A percentile compares a stretch with the other conserved stretches of the same genome.
phyloP scores from a whole-genome alignment of 306 rosid genomes.

The Malus asiatica region DNA sequence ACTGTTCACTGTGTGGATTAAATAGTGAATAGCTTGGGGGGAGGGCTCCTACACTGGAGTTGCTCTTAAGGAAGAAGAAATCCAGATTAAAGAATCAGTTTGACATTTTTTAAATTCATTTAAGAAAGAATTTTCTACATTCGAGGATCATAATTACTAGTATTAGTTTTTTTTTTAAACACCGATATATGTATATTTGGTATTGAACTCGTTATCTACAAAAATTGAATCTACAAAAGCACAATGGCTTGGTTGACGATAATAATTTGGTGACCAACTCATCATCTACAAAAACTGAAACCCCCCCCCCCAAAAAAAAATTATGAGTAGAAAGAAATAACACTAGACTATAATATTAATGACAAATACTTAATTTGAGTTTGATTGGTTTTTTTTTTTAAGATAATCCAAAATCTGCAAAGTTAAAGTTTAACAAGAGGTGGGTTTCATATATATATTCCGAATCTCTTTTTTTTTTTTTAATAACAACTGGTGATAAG shows the following conservation, averaged over 20 bases:
- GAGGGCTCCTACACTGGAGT: too few relatives aligned
- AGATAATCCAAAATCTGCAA: neutral
- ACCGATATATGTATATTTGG: too few relatives aligned
- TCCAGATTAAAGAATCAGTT: neutral
- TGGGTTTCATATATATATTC: neutral
- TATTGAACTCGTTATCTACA: too few relatives aligned
- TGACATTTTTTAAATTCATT: neutral
- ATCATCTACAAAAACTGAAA: too few relatives aligned
- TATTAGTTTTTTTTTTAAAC: too few relatives aligned
- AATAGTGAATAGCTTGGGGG: too few relatives aligned
- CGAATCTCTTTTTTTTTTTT: neutral
- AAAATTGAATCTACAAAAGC: too few relatives aligned
- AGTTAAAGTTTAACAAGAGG: neutral
- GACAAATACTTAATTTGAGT: neutral
- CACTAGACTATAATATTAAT: neutral
- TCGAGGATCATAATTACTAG: too few relatives aligned
- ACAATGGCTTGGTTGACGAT: rapidly evolving
- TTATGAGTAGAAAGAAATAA: too few relatives aligned
- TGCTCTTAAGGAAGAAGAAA: neutral
- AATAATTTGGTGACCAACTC: neutral
- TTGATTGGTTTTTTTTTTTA: neutral
- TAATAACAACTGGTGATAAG: neutral
- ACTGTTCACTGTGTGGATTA: too few relatives aligned
- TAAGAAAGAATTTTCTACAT: neutral
- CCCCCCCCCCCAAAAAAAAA: too few relatives aligned